Evolutionary conservation across 2,329 filamentous ascomycete species (phyloP), one percentile per base, ranked within the genome.

Genomic region (Aspergillus texensis): DNA sequence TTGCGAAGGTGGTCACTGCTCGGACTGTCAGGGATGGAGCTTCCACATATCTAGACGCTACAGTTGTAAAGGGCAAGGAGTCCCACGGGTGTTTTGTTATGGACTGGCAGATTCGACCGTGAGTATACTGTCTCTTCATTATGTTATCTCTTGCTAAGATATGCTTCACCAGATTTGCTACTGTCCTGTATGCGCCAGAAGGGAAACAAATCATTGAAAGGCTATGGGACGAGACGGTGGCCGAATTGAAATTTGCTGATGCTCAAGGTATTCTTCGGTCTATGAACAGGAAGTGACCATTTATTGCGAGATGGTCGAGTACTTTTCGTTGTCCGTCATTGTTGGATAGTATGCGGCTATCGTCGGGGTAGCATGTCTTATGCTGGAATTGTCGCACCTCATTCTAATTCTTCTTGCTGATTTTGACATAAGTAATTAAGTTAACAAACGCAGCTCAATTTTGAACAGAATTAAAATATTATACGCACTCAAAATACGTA

Each of bases 1-100:
- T 75, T 0, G 6, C 71, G 0, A 64, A 57, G 36, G 19, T 28
- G 10, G 43, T 36, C 2, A 64, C 70, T 21, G 65, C 64, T 58
- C 57, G 65, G 36, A 58, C 41, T 46, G 53, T 66, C 14, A 70
- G 74, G 6, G 76, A 78, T 6, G 84, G 81, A 6, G 83, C 82
- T 1, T 80, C 78, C 53, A 81, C 78, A 0, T 85, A 82, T 66
- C 61, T 85, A 1, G 81, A 86, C 68, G 83, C 83, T 0, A 74
- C 72, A 0, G 74, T 81, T 0, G 73, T 75, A 0, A 79, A 85
- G 59, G 84, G 83, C 0, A 77, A 76, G 50, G 82, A 85, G 68
- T 82, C 81, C 0, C 84, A 87, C 67, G 84, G 83, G 0, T 82
- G 79, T 52, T 85, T 82, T 63, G 46, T 85, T 0, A 83, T 62